Evolutionary conservation across 192 early-diverging fungal genomes (phyloP).

Genomic region (Piromyces sp.): DNA sequence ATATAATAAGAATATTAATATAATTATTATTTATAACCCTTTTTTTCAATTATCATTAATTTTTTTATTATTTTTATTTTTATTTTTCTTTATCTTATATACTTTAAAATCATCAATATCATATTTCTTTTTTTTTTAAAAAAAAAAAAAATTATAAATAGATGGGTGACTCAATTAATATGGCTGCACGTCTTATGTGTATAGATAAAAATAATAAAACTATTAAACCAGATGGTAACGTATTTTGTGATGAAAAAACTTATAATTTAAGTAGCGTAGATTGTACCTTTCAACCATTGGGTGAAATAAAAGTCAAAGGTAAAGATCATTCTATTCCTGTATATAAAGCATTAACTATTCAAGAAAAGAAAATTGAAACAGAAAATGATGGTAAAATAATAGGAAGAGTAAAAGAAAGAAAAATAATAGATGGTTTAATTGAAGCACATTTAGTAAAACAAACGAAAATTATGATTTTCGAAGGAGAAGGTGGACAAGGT

Average conservation of each 20-base stretch:
- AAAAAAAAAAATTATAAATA: too few relatives aligned
- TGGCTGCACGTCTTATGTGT: constrained; percentile 34
- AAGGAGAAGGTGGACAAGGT: constrained; percentile 29
- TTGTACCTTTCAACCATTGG: constrained; percentile 25
- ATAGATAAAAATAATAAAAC: constrained; percentile 7
- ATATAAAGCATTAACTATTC: constrained; percentile 1
- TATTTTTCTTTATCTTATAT: too few relatives aligned
- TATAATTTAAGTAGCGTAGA: constrained; percentile 22
- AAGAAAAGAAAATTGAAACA: not conserved
- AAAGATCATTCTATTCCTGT: constrained; percentile 18
- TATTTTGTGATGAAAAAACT: constrained; percentile 28
- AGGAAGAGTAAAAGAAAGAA: constrained; percentile 20
- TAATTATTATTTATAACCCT: too few relatives aligned
- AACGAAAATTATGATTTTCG: constrained; percentile 12
- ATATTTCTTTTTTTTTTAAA: too few relatives aligned
- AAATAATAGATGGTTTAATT: constrained; percentile 8
- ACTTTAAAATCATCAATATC: too few relatives aligned
- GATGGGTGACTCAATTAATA: constrained; percentile 42
- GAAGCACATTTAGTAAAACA: constrained; percentile 3
- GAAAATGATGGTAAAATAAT: constrained; percentile 5
- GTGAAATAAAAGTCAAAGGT: constrained; percentile 25
- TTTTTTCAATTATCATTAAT: too few relatives aligned
- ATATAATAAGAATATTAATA: too few relatives aligned
- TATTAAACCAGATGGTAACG: not conserved
- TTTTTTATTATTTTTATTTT: too few relatives aligned